phyloP scores from a whole-genome alignment of 306 rosid genomes.

The Quercus variabilis region DNA sequence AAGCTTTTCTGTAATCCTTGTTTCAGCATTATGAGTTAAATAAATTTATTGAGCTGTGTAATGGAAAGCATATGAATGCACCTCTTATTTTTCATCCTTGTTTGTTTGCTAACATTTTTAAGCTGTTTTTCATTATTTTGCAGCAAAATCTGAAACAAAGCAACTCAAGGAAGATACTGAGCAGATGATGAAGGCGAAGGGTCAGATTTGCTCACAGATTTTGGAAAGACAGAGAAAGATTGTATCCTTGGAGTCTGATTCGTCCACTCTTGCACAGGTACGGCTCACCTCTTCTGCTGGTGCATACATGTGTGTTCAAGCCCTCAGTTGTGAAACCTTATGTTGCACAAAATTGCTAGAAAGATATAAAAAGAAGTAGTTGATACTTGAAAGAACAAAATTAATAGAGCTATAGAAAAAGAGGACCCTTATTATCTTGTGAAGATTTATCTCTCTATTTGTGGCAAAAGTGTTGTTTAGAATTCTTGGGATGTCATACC shows the following conservation, averaged over 20 bases:
- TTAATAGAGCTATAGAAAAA: neutral
- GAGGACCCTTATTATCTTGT: neutral
- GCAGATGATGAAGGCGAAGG: conserved; percentile 45
- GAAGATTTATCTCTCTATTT: neutral
- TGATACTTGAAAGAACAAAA: neutral
- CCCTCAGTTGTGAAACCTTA: too few relatives aligned
- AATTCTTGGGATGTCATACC: neutral
- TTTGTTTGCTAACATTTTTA: neutral
- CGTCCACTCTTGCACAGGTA: conserved; percentile 72
- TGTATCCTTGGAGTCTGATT: conserved; percentile 56
- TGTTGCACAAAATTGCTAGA: neutral
- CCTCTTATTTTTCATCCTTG: neutral
- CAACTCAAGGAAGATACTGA: conserved; percentile 51
- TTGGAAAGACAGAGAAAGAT: conserved; percentile 59
- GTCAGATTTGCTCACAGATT: conserved; percentile 69
- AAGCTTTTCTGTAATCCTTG: neutral
- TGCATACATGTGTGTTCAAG: neutral
- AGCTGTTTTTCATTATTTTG: conserved; percentile 4
- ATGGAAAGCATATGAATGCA: too few relatives aligned
- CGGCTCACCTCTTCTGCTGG: conserved; percentile 19
- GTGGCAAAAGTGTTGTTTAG: neutral
- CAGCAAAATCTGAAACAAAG: conserved; percentile 56
- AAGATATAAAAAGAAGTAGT: neutral
- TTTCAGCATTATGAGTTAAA: neutral
- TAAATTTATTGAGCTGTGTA: neutral